These are phyloP conservation scores for Auricularia auricula-judae DNA, from an alignment of 768 basidiomycete species.

Conservation along the genomic window DNA sequence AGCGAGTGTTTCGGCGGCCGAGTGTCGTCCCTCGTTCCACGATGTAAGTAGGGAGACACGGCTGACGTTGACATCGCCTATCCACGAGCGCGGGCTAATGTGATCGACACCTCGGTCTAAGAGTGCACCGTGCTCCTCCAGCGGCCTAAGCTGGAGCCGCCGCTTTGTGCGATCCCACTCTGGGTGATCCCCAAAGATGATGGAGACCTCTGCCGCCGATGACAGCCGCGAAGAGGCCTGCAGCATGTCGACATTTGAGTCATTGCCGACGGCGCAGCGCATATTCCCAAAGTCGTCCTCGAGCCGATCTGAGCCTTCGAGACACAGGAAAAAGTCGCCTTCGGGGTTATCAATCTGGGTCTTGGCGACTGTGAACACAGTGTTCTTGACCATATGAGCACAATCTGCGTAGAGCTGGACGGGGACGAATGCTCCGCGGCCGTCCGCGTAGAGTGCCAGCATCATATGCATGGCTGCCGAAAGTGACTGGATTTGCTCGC, in stretches of 20 bases:
- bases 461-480: slow-evolving; percentile 48
- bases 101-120: neutral
- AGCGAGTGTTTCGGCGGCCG: neutral
- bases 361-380: slow-evolving; percentile 28
- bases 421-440: slow-evolving; percentile 24
- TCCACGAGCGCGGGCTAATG: neutral
- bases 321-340: slow-evolving; percentile 22
- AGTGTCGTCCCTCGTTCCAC: neutral
- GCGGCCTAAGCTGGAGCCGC: neutral
- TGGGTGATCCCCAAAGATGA: neutral
- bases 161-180: neutral
- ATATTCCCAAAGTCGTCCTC: slow-evolving; percentile 19
- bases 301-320: slow-evolving; percentile 27
- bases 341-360: slow-evolving; percentile 22
- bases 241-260: neutral
- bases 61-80: neutral
- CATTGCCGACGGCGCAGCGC: too few species aligned
- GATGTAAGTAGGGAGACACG: neutral
- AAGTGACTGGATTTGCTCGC: slow-evolving; percentile 23
- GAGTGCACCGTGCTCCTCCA: neutral
- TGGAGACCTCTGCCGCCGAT: neutral
- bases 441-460: slow-evolving; percentile 62
- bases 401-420: slow-evolving; percentile 22
- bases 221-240: neutral
- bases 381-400: slow-evolving; percentile 28